phyloP scores from a whole-genome alignment of 768 basidiomycete genomes.

The Trametes cingulata region DNA sequence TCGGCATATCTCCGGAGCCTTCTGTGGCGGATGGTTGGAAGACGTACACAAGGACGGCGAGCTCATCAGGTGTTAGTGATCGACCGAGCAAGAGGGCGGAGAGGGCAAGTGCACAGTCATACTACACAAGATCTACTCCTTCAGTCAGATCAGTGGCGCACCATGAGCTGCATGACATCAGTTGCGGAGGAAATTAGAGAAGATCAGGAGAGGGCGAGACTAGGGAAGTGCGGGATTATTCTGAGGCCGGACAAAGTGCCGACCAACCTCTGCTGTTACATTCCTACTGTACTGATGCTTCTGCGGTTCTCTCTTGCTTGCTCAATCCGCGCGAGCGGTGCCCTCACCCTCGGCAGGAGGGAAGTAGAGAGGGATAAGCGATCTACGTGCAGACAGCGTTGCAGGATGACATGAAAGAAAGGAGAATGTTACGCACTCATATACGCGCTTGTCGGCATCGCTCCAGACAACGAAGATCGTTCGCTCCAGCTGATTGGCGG shows the following conservation, averaged over 20 bases:
- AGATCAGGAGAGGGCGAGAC: no score
- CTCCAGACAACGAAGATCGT: constrained; percentile 78
- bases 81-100: no score
- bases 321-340: neutral
- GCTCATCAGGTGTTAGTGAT: no score
- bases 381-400: constrained; percentile 35
- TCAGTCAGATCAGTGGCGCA: no score
- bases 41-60: neutral
- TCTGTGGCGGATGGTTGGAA: neutral
- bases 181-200: no score
- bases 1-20: neutral
- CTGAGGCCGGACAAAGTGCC: no score
- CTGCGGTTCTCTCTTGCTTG: neutral
- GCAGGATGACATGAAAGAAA: neutral
- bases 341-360: constrained; percentile 35
- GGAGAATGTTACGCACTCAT: constrained; percentile 53
- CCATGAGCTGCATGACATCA: no score
- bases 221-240: no score
- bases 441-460: constrained; percentile 60
- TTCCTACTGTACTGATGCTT: neutral
- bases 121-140: no score
- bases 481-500: constrained; percentile 60
- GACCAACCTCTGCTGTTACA: neutral
- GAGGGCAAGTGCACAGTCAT: no score
- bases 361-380: constrained; percentile 66